Percentiles rank a stretch among this genome's conserved stretches.
phyloP scores from a whole-genome alignment of 495 filamentous ascomycete species.

The Darksidea phi region DNA sequence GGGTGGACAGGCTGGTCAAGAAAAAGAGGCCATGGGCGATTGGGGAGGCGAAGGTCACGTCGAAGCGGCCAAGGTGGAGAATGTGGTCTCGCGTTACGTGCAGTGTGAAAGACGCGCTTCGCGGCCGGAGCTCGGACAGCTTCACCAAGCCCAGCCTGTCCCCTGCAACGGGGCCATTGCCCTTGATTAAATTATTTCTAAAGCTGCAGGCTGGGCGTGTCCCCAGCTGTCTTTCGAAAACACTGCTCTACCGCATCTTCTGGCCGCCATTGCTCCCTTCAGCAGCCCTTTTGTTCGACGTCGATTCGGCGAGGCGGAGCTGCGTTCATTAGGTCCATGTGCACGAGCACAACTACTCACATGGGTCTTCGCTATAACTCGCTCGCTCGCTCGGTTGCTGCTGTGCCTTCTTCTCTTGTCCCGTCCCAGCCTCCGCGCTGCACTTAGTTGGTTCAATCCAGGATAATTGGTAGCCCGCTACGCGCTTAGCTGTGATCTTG shows the following conservation, averaged over 20 bases:
- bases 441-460: conserved; percentile 1
- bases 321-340: conserved; percentile 8
- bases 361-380: conserved; percentile 18
- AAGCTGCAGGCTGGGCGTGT: too few species aligned
- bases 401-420: conserved; percentile 21
- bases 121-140: conserved; percentile 7
- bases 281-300: background rate
- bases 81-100: conserved; percentile 21
- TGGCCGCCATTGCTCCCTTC: too few species aligned
- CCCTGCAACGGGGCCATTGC: too few species aligned
- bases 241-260: too few species aligned
- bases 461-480: conserved; percentile 23
- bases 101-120: conserved; percentile 24
- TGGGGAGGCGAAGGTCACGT: conserved; percentile 31
- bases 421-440: conserved; percentile 32
- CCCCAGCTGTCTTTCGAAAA: too few species aligned
- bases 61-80: conserved; percentile 16
- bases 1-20: conserved; percentile 12
- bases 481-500: conserved; percentile 31
- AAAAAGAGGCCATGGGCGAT: conserved; percentile 33
- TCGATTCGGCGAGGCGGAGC: background rate
- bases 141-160: too few species aligned
- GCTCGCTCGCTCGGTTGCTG: conserved; percentile 28
- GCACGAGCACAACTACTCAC: conserved; percentile 22
- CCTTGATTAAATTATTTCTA: too few species aligned